Conservation (phyloP, 106 monocot genomes). For the Amphibolis antarctica region DNA sequence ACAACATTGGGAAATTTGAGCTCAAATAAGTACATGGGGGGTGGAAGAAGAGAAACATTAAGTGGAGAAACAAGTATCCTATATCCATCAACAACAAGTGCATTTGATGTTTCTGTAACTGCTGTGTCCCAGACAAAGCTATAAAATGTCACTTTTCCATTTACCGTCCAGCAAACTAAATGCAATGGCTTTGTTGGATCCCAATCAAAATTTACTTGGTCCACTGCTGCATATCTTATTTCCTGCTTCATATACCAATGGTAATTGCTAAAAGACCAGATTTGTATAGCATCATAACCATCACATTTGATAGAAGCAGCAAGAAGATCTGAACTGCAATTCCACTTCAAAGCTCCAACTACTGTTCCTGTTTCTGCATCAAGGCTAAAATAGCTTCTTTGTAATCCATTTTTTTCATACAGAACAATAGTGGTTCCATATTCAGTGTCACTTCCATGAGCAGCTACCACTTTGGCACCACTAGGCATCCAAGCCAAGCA, state of each 20-base stretch:
- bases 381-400: conserved; percentile 66
- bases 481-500: conserved; percentile 96
- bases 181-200: conserved; percentile 78
- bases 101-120: conserved; percentile 58
- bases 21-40: conserved; percentile 81
- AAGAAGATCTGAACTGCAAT: conserved; percentile 84
- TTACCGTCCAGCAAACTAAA: conserved; percentile 62
- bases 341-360: conserved; percentile 66
- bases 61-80: conserved; percentile 75
- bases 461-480: conserved; percentile 69
- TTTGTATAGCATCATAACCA: conserved; percentile 56
- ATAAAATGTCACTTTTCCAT: conserved; percentile 53
- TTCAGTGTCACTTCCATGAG: conserved; percentile 39
- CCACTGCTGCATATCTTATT: conserved; percentile 50
- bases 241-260: conserved; percentile 99
- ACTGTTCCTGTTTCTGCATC: conserved; percentile 30
- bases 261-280: conserved; percentile 82
- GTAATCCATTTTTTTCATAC: conserved; percentile 91
- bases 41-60: conserved; percentile 62
- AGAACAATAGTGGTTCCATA: conserved; percentile 57
- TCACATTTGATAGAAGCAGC: conserved; percentile 36
- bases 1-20: conserved; percentile 59
- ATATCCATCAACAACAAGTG: conserved; percentile 65
- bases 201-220: conserved; percentile 67
- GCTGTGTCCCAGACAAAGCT: conserved; percentile 70